Evolutionary conservation across 768 basidiomycete genomes (phyloP).

Genomic region (Leucosporidium yakuticum): DNA sequence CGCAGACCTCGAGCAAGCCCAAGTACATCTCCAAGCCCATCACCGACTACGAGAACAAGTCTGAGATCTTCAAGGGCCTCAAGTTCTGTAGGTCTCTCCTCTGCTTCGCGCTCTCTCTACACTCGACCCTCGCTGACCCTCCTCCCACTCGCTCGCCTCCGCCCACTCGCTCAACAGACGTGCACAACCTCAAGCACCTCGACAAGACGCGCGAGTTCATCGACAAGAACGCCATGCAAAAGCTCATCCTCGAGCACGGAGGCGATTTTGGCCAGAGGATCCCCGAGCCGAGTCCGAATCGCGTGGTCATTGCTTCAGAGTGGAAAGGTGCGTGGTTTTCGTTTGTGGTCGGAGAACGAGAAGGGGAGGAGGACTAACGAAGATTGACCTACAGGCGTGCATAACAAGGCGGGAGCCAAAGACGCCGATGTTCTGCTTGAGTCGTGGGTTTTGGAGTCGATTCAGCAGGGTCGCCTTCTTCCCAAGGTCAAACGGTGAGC

Average conservation of each 20-base stretch:
- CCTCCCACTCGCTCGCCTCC: not conserved
- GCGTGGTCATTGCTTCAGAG: constrained; percentile 14
- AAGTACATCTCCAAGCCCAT: constrained; percentile 58
- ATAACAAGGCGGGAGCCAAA: not conserved
- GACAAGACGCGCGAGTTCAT: constrained; percentile 52
- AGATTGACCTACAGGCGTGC: constrained; percentile 2
- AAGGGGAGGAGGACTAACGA: no score
- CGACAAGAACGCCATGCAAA: constrained; percentile 65
- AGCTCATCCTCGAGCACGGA: constrained; percentile 46
- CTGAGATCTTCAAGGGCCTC: constrained; percentile 63
- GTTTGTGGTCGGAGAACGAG: not conserved
- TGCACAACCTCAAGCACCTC: constrained; percentile 1
- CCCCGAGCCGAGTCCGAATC: not conserved
- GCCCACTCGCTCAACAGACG: not conserved
- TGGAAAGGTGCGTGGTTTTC: not conserved
- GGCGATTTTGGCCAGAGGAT: constrained; percentile 28
- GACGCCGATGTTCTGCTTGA: constrained; percentile 19
- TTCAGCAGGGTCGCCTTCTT: constrained; percentile 3
- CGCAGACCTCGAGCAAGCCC: constrained; percentile 49
- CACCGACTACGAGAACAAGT: constrained; percentile 56
- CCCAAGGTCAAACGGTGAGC: constrained; percentile 29
- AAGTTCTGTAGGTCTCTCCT: constrained; percentile 62
- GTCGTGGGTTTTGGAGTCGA: constrained; percentile 24
- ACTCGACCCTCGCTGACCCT: not conserved
- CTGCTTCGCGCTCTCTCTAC: not conserved